Conservation (phyloP, 2,329 filamentous ascomycete species). For the Fusarium succisae region DNA sequence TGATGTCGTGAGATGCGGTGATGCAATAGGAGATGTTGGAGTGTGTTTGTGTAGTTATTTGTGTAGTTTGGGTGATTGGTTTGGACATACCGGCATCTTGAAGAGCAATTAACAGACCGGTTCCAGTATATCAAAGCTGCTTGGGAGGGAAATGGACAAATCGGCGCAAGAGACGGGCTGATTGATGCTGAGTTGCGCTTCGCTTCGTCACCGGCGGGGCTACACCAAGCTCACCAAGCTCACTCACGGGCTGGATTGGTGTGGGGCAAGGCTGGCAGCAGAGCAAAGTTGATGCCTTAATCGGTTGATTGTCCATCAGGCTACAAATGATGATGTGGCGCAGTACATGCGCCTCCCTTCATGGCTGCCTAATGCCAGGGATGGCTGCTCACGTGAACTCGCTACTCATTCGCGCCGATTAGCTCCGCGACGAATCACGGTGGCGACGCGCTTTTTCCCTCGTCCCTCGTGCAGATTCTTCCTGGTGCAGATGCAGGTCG, state of each 20-base stretch:
- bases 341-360: slow-evolving; percentile 24
- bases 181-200: slow-evolving; percentile 39
- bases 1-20: slow-evolving; percentile 24
- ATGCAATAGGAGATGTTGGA: slow-evolving; percentile 9
- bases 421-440: slow-evolving; percentile 28
- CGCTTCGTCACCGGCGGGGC: slow-evolving; percentile 47
- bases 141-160: slow-evolving; percentile 9
- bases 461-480: slow-evolving; percentile 26
- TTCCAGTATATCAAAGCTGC: slow-evolving; percentile 38
- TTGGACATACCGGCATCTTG: slow-evolving; percentile 59
- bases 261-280: slow-evolving; percentile 41
- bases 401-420: slow-evolving; percentile 48
- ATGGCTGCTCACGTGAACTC: slow-evolving; percentile 48
- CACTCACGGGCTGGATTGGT: slow-evolving; percentile 34
- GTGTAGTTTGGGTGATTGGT: not conserved
- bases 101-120: slow-evolving; percentile 37
- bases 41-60: not conserved
- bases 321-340: slow-evolving; percentile 27
- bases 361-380: slow-evolving; percentile 46
- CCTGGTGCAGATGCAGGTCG: slow-evolving; percentile 8
- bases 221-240: slow-evolving; percentile 45
- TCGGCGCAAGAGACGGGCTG: slow-evolving; percentile 34
- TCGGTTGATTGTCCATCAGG: slow-evolving; percentile 16
- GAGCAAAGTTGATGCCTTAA: slow-evolving; percentile 36
- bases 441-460: slow-evolving; percentile 35